Percentiles rank a stretch among this genome's conserved stretches.
phyloP scores from a whole-genome alignment of 116 monocot genomes.

The Phalaenopsis hybrid region DNA sequence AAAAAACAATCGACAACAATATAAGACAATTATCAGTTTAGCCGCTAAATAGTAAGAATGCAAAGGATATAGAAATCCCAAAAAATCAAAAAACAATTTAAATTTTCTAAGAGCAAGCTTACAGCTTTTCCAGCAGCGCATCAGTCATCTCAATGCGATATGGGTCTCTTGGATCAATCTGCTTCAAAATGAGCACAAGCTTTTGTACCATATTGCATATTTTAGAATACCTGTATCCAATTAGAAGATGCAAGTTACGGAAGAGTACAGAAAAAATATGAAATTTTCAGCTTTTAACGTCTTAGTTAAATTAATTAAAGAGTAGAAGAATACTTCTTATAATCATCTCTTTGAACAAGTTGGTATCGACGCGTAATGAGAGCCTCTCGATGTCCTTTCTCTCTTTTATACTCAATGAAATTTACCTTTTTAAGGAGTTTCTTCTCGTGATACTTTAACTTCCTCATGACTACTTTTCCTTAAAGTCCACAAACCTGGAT shows the following conservation, averaged over 20 bases:
- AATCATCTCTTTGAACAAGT: conserved; percentile 79
- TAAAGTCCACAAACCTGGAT: neutral
- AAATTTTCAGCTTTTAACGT: neutral
- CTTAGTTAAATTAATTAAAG: neutral
- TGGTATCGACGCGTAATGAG: conserved; percentile 53
- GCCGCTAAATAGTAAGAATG: neutral
- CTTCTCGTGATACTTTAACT: conserved; percentile 86
- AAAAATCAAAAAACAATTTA: neutral
- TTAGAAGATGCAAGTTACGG: neutral
- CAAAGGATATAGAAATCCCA: neutral
- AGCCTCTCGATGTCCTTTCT: conserved; percentile 71
- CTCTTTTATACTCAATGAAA: conserved; percentile 71
- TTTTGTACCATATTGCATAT: conserved; percentile 87
- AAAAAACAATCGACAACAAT: neutral
- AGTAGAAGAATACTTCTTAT: conserved; percentile 57
- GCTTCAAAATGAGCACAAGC: conserved; percentile 61
- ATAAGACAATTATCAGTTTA: neutral
- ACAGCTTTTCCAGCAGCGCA: conserved; percentile 69
- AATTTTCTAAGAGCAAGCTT: conserved; percentile 14
- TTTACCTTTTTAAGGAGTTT: conserved; percentile 91
- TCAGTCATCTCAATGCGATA: conserved; percentile 85
- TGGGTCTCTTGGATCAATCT: conserved; percentile 80
- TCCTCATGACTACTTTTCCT: conserved; percentile 30
- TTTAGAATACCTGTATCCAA: conserved; percentile 54
- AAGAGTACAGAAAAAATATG: neutral